phyloP scores from a whole-genome alignment of 179 eudicot species.

The Silene vulgaris region DNA sequence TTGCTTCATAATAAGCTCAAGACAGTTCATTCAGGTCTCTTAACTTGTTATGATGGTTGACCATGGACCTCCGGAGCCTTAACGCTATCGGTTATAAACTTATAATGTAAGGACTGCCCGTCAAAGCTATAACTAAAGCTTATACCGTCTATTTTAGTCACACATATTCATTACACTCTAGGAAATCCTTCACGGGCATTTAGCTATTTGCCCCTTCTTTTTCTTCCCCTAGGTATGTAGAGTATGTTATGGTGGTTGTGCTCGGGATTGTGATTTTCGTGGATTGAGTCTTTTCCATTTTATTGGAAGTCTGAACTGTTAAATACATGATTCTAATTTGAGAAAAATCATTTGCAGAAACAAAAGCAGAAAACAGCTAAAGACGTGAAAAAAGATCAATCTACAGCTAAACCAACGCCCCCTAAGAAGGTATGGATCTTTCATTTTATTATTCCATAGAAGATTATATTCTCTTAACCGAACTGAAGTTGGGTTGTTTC shows the following conservation, averaged over 20 bases:
- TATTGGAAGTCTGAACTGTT: not conserved
- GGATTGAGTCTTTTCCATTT: not conserved
- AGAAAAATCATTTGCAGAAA: slow-evolving; percentile 38
- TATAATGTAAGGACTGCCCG: slow-evolving; percentile 24
- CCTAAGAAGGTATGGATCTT: slow-evolving; percentile 42
- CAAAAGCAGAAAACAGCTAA: slow-evolving; percentile 41
- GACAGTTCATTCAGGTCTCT: slow-evolving; percentile 19
- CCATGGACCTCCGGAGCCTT: slow-evolving; percentile 16
- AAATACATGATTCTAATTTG: not conserved
- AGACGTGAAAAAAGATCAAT: slow-evolving; percentile 39
- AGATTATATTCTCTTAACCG: not conserved
- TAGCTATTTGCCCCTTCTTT: not conserved
- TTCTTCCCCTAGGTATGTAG: not conserved
- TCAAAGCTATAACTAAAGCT: not conserved
- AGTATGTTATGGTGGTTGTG: not conserved
- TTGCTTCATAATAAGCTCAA: slow-evolving; percentile 13
- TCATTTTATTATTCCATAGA: not conserved
- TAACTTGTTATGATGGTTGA: slow-evolving; percentile 10
- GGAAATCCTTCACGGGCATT: slow-evolving; percentile 7
- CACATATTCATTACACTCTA: not conserved
- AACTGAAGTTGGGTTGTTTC: not conserved
- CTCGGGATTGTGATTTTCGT: not conserved
- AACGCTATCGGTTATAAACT: slow-evolving; percentile 6
- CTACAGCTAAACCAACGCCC: slow-evolving; percentile 41
- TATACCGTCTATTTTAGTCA: not conserved